Conservation (phyloP, 768 basidiomycete genomes). For the Psilocybe cyanescens region DNA sequence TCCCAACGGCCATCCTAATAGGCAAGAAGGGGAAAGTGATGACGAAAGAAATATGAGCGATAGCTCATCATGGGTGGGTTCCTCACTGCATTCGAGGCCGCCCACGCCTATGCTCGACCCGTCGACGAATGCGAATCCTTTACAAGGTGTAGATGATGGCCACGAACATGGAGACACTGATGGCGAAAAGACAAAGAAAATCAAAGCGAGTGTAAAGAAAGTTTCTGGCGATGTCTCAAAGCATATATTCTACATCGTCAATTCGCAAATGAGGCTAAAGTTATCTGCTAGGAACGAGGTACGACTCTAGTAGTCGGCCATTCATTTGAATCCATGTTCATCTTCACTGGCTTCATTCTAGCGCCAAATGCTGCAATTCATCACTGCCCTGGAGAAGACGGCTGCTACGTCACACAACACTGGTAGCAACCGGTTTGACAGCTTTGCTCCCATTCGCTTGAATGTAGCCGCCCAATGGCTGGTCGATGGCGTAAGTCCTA, state of each 20-base stretch:
- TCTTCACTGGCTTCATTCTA: conserved; percentile 25
- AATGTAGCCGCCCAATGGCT: conserved; percentile 98
- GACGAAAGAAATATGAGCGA: conserved; percentile 13
- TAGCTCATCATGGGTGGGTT: conserved; percentile 35
- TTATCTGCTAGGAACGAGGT: conserved; percentile 89
- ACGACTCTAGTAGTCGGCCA: background rate
- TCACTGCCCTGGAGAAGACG: conserved; percentile 85
- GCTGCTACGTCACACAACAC: conserved; percentile 79
- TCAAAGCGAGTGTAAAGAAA: conserved; percentile 32
- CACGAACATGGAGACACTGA: conserved; percentile 29
- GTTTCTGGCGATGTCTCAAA: conserved; percentile 71
- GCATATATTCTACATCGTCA: conserved; percentile 93
- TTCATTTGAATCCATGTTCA: background rate
- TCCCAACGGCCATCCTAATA: conserved; percentile 20
- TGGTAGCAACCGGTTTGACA: conserved; percentile 85
- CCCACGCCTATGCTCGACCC: conserved; percentile 76
- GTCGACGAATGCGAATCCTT: conserved; percentile 71
- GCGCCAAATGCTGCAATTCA: conserved; percentile 98
- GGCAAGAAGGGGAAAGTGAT: conserved; percentile 9
- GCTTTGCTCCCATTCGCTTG: conserved; percentile 89
- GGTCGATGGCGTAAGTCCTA: conserved; percentile 83
- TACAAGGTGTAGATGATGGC: conserved; percentile 35
- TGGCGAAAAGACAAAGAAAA: conserved; percentile 45
- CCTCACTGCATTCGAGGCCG: conserved; percentile 41
- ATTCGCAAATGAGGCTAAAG: conserved; percentile 89